Base-by-base conservation (phyloP, 495 filamentous ascomycete genomes). In the Tuber brumale region DNA sequence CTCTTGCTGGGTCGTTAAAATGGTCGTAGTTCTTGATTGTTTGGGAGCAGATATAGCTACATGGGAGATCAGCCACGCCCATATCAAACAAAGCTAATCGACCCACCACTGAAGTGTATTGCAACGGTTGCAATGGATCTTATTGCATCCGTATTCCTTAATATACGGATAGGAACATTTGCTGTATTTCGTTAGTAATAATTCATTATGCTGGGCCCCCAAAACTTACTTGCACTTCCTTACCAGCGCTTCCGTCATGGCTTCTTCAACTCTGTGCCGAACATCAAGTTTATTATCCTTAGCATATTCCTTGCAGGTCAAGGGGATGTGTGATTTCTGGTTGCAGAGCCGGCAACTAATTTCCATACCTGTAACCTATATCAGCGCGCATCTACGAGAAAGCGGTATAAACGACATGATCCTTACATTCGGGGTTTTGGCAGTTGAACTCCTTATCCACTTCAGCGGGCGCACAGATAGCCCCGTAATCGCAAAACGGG, bases 61-160 rank as follows among this genome's bases (percentile, higher is more conserved):
- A 41, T 21, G 18, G 35, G 69, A 23, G 35, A 44, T 79, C 72
- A 83, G 83, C 57, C 61, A 37, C 37, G 42, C 69, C 31, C 7
- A 23, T 45, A 7, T 48, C 12, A 35, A 21, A 27, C 16, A 71
- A 31, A 72, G 76, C 45, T 46, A 51, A 69, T 39, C 14, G 27
- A 74, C 80, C 84, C 83, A 88, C 86, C 82, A 93, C 83, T 93
- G 91, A 1, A 87, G 69, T 46, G 89, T 89, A 6, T 74, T 31
- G 77, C 92, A 95, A 23, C 86, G 85, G 1, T 85, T 84, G 79
- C 93, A 97, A 0, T 81, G 86, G 85, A 97, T 91, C 85, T 94
- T 96, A 84, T 97, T 97, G 85, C 94, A 97, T 16, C 94, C 94
- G 45, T 85, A 83, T 74, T 90, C 88, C 82, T 96, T 97, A 81